phyloP scores from a whole-genome alignment of 495 filamentous ascomycete species.

The Acidiella bohemica region DNA sequence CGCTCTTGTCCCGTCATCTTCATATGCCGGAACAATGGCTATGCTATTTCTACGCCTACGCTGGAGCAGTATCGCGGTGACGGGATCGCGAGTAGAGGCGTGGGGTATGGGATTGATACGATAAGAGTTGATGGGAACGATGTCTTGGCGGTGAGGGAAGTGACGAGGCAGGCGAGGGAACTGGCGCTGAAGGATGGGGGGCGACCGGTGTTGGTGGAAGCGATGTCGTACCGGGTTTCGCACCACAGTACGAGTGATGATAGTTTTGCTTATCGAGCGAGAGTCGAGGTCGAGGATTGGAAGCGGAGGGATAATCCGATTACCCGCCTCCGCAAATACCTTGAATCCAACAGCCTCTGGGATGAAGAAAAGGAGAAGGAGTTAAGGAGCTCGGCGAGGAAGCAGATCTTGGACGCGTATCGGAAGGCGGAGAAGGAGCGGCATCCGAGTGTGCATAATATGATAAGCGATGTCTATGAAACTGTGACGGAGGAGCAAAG shows the following conservation, averaged over 20 bases:
- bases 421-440: constrained; percentile 76
- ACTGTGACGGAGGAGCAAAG: constrained; percentile 67
- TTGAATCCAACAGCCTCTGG: constrained; percentile 71
- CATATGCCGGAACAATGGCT: constrained; percentile 95
- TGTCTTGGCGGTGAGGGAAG: constrained; percentile 84
- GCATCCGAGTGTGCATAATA: constrained; percentile 61
- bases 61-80: constrained; percentile 95
- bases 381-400: constrained; percentile 48
- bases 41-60: constrained; percentile 87
- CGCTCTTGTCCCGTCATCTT: constrained; percentile 84
- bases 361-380: constrained; percentile 71
- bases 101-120: constrained; percentile 95
- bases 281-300: constrained; percentile 95
- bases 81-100: constrained; percentile 86
- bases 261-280: constrained; percentile 87
- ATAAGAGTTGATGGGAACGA: constrained; percentile 96
- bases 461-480: constrained; percentile 84
- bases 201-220: constrained; percentile 75
- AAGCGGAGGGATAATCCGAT: constrained; percentile 93
- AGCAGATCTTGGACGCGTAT: constrained; percentile 69
- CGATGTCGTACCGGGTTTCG: constrained; percentile 93
- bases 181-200: constrained; percentile 68
- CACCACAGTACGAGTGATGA: constrained; percentile 98
- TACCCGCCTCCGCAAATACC: constrained; percentile 77
- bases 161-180: constrained; percentile 60